Evolutionary conservation across 257 asterid genomes (phyloP), one percentile per base, ranked within the genome.

Genomic region (Rehmannia glutinosa): DNA sequence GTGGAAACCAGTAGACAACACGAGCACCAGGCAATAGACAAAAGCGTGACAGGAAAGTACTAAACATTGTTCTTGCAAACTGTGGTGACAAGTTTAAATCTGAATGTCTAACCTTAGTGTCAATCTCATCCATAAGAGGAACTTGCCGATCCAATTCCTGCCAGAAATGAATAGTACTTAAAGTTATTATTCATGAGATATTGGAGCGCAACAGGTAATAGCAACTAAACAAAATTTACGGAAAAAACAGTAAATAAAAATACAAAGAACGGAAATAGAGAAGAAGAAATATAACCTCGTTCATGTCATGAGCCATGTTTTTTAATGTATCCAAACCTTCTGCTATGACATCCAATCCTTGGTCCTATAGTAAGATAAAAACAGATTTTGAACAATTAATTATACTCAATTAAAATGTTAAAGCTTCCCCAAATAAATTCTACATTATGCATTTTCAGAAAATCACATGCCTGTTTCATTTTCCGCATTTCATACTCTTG

Each of bases 81-180:
- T n/a, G n/a, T n/a, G n/a, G n/a, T n/a, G n/a, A 65, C 51, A 71
- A 62, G 21, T 62, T 51, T 46, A 42, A 21, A 25, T 25, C 54
- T 15, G 39, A 61, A 43, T 46, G 43, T 66, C 84, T 50, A 56
- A 94, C 99, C 99, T 94, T 94, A 66, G 85, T 80, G 79, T 94
- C 99, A 63, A 94, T 94, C 84, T 94, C 99, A 75, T 94, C 99
- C 97, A 94, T 85, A 49, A 94, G 88, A 68, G 99, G 99, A 70
- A 94, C 97, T 82, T 94, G 99, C 64, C 99, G 84, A 75, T 94
- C 99, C 62, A 91, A 45, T 78, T 94, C 97, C 97, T 94, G 93
- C 80, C 83, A 4, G 62, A 69, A 64, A 56, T 8, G 17, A 41
- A 71, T 24, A 25, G 3, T 33, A 49, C 45, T 41, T 55, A 11